These are phyloP conservation scores for Pythium scleroteichum DNA, from an alignment of 352 stramenopile genomes.

Conservation along the genomic window DNA sequence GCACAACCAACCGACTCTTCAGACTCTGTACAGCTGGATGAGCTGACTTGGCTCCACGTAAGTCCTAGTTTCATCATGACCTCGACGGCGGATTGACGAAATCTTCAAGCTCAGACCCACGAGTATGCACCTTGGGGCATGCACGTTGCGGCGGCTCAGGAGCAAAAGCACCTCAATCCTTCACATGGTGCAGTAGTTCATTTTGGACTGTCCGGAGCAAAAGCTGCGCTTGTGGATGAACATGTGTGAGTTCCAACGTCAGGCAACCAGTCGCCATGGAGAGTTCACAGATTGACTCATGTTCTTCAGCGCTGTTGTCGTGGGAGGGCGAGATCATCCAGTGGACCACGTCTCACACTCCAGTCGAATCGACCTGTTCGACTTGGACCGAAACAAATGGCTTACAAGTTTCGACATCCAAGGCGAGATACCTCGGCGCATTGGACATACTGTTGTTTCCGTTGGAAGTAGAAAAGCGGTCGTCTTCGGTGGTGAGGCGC, in stretches of 20 bases:
- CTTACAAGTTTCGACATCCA: constrained; percentile 60
- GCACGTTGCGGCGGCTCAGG: constrained; percentile 36
- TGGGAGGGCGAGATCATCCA: constrained; percentile 51
- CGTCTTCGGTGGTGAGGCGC: constrained; percentile 58
- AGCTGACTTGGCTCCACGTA: constrained; percentile 30
- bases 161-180: constrained; percentile 14
- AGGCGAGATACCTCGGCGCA: constrained; percentile 46
- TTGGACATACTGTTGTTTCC: constrained; percentile 50
- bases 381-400: constrained; percentile 47
- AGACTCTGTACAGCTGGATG: neutral
- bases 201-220: constrained; percentile 29
- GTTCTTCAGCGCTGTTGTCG: constrained; percentile 49
- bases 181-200: neutral
- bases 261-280: neutral
- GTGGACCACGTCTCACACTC: constrained; percentile 27
- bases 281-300: neutral
- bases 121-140: constrained; percentile 46
- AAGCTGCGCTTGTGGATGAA: constrained; percentile 38
- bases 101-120: constrained; percentile 28
- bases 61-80: too few species aligned
- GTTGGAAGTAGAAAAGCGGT: constrained; percentile 27
- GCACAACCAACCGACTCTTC: neutral
- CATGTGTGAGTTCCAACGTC: constrained; percentile 39
- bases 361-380: constrained; percentile 59
- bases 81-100: too few species aligned